phyloP scores from a whole-genome alignment of 179 eudicot genomes.

The Corrigiola litoralis region DNA sequence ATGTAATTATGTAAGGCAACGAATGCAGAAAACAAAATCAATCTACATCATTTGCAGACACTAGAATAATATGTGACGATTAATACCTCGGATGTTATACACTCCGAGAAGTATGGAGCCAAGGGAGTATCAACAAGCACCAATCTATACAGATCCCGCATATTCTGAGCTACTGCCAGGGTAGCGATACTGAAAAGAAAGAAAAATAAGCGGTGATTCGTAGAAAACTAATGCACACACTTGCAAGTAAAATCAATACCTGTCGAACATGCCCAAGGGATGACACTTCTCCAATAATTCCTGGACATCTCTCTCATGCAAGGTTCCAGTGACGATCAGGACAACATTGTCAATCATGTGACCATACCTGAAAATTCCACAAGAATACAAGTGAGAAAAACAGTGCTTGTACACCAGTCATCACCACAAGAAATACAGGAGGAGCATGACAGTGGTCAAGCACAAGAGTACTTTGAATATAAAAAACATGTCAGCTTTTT shows the following conservation, averaged over 20 bases:
- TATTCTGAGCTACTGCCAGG: slow-evolving; percentile 95
- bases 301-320: slow-evolving; percentile 99
- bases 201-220: slow-evolving; percentile 14
- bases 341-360: slow-evolving; percentile 99
- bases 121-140: slow-evolving; percentile 98
- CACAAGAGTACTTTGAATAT: too few species aligned
- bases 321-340: slow-evolving; percentile 93
- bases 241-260: slow-evolving; percentile 39
- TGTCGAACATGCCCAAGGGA: slow-evolving; percentile 98
- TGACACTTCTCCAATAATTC: slow-evolving; percentile 97
- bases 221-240: slow-evolving; percentile 6
- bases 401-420: neutral
- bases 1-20: neutral
- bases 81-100: slow-evolving; percentile 94
- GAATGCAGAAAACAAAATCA: neutral
- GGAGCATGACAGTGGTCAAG: too few species aligned
- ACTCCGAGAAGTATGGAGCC: slow-evolving; percentile 98
- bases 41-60: too few species aligned
- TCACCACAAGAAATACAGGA: neutral
- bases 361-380: slow-evolving; percentile 58
- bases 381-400: neutral
- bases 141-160: slow-evolving; percentile 90
- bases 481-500: too few species aligned
- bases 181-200: slow-evolving; percentile 75
- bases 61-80: too few species aligned